These are phyloP conservation scores for Melastoma malabathricum DNA, from an alignment of 345 rosid species.

Conservation along the genomic window DNA sequence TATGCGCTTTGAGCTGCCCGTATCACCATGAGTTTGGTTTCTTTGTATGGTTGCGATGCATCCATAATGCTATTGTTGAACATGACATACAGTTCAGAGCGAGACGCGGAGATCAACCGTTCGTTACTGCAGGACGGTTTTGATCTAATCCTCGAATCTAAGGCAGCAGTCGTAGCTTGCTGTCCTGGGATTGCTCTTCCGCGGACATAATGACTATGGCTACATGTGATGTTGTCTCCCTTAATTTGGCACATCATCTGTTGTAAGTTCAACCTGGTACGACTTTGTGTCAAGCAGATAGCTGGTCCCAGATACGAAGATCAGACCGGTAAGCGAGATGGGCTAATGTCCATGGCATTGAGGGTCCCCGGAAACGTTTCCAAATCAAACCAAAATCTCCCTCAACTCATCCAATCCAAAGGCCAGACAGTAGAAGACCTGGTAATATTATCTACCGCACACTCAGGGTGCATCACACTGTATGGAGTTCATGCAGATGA, in stretches of 20 bases:
- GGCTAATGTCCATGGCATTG: slow-evolving; percentile 2
- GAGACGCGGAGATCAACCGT: neutral
- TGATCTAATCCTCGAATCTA: neutral
- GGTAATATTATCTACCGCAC: neutral
- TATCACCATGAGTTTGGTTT: neutral
- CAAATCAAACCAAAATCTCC: neutral
- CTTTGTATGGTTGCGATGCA: neutral
- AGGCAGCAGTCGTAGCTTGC: neutral
- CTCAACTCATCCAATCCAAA: neutral
- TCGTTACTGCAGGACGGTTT: neutral
- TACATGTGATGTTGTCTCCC: neutral
- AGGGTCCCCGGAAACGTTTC: neutral
- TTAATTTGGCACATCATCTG: neutral
- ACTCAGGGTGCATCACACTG: neutral
- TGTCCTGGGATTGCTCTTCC: neutral
- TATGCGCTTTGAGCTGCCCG: neutral
- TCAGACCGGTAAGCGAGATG: slow-evolving; percentile 2
- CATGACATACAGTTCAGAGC: neutral
- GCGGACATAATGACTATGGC: neutral
- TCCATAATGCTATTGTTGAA: neutral
- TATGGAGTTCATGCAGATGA: neutral
- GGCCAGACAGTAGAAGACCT: neutral
- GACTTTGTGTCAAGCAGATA: neutral
- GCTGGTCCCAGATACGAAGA: neutral
- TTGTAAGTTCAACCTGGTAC: too few relatives aligned